A percentile compares a stretch with the other conserved stretches of the same genome.
phyloP scores from a whole-genome alignment of 2,329 filamentous ascomycete species.

The Meredithiella fracta region DNA sequence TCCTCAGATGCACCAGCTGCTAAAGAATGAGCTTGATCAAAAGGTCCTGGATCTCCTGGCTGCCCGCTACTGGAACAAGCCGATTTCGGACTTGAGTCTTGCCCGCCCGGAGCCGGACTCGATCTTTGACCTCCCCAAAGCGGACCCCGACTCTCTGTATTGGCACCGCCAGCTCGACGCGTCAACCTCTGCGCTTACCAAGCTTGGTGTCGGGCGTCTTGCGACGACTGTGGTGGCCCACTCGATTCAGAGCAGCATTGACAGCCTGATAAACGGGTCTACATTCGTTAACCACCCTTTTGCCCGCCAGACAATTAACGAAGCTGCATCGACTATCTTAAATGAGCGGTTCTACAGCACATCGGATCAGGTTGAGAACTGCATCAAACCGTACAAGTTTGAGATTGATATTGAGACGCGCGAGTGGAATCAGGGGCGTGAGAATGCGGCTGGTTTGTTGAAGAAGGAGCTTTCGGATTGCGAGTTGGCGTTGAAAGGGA shows the following conservation, averaged over 20 bases:
- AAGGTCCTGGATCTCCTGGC: conserved; percentile 85
- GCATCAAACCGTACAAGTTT: conserved; percentile 97
- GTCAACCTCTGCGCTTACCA: conserved; percentile 76
- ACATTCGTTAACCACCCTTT: conserved; percentile 85
- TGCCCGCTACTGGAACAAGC: conserved; percentile 93
- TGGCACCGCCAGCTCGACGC: conserved; percentile 93
- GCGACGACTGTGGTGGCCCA: conserved; percentile 83
- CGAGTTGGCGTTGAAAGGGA: conserved; percentile 55
- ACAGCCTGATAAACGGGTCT: conserved; percentile 59
- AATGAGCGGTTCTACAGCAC: conserved; percentile 95
- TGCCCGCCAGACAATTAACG: conserved; percentile 78
- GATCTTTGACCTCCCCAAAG: conserved; percentile 64
- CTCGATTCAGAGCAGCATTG: conserved; percentile 71
- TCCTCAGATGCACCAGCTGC: conserved; percentile 69
- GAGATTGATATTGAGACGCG: conserved; percentile 86
- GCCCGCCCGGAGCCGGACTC: conserved; percentile 52
- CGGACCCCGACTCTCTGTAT: conserved; percentile 68
- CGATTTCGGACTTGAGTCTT: conserved; percentile 63
- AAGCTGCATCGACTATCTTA: conserved; percentile 75
- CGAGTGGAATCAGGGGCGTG: conserved; percentile 74
- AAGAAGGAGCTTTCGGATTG: conserved; percentile 77
- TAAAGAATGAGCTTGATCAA: conserved; percentile 88
- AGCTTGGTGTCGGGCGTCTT: conserved; percentile 80
- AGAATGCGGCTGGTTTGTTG: conserved; percentile 65
- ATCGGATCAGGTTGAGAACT: conserved; percentile 94